Evolutionary conservation across 2,329 filamentous ascomycete species (phyloP), one percentile per base, ranked within the genome.

Genomic region (Hypoxylon rubiginosum): DNA sequence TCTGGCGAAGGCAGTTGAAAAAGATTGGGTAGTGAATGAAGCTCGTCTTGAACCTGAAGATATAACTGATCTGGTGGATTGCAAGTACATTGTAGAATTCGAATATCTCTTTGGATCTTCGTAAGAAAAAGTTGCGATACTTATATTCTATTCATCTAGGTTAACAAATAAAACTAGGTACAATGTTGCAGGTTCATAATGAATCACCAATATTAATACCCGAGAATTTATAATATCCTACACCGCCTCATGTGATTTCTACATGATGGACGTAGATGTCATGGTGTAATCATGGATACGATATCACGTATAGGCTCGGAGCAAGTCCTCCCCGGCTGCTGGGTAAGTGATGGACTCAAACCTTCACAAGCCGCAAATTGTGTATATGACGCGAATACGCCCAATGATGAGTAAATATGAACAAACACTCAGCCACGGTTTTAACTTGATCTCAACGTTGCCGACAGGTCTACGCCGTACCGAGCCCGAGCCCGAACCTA

Each of bases 131-230:
- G 19, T 43, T 41, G 7, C 13, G 9, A 19, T 61, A 60, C 41
- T 60, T 63, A 63, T 67, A 53, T 41, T 28, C 8, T 7, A 19
- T 49, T 28, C 13, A 19, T 21, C 30, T n/a, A 19, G 17, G 4
- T 17, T 15, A 17, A 39, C 6, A 26, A 51, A 13, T n/a, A 50
- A 19, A 36, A 24, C 9, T 7, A 52, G 19, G 28, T 4, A 13
- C 6, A n/a, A 49, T 46, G 9, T 43, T 28, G 15, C 30, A n/a
- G 15, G n/a, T 15, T 48, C 39, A 32, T 48, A 15, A 66, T 66
- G 63, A 66, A 52, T 66, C 63, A 62, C 58, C 50, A 51, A 30
- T 52, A 32, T 26, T n/a, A 15, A 34, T 9, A 32, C 34, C 13
- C 54, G 4, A 6, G 30, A 41, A 26, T 58, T n/a, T 41, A 59